These are phyloP conservation scores for Paramecium sonneborni DNA, from an alignment of 73 alveolate genomes.

Conservation along the genomic window DNA sequence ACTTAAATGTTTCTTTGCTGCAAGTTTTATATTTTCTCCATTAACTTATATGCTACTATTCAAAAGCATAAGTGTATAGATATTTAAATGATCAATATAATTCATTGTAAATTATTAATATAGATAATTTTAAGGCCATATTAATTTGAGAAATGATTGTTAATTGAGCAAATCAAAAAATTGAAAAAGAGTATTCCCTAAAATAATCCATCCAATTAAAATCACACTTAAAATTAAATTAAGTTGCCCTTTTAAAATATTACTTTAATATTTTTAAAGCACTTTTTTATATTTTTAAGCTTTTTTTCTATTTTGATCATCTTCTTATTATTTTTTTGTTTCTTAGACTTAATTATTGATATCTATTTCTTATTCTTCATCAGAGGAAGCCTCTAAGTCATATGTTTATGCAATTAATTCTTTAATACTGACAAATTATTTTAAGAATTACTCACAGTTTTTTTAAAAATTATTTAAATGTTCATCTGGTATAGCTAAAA, in stretches of 20 bases:
- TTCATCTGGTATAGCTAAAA: constrained; percentile 50
- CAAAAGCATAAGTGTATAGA: background rate
- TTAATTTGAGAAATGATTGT: background rate
- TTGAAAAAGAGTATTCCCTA: background rate
- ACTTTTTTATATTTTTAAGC: constrained; percentile 34
- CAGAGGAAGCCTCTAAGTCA: constrained; percentile 41
- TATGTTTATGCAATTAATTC: background rate
- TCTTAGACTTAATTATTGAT: background rate
- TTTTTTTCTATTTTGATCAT: background rate
- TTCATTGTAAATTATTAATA: background rate
- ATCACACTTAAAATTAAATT: background rate
- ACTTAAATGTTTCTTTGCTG: background rate
- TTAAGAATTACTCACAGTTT: constrained; percentile 45
- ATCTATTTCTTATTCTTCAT: background rate
- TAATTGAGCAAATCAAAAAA: background rate
- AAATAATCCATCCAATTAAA: background rate
- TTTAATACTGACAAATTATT: constrained; percentile 29
- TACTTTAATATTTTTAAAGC: background rate
- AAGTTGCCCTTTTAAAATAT: background rate
- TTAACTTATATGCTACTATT: background rate
- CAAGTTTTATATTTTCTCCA: background rate
- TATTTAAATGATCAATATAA: background rate
- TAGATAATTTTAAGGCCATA: background rate
- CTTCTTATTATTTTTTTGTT: background rate
- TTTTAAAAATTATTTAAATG: background rate